These are phyloP conservation scores for Bremia lactucae DNA, from an alignment of 352 stramenopile species.

Conservation along the genomic window DNA sequence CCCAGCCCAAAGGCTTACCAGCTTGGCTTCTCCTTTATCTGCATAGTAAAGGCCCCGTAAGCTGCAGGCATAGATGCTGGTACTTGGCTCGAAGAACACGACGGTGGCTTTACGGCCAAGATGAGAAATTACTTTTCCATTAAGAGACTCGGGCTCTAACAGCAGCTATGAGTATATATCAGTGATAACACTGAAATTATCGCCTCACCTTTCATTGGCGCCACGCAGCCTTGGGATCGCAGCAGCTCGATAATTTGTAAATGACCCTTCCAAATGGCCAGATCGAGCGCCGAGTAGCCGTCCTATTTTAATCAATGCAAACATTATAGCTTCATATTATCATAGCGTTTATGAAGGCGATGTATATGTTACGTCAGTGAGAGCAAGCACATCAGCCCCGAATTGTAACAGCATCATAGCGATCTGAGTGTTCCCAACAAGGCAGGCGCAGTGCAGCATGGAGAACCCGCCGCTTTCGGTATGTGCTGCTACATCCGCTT, in stretches of 20 bases:
- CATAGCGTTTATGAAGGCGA: not conserved
- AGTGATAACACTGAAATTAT: not conserved
- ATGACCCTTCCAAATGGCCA: slow-evolving; percentile 75
- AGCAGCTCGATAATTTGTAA: slow-evolving; percentile 77
- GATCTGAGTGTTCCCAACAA: slow-evolving; percentile 76
- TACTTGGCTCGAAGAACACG: slow-evolving; percentile 74
- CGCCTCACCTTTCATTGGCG: slow-evolving; percentile 63
- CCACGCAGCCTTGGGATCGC: slow-evolving; percentile 66
- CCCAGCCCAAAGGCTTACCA: slow-evolving; percentile 75
- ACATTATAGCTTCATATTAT: not conserved
- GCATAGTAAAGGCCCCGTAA: slow-evolving; percentile 73
- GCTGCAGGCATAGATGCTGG: slow-evolving; percentile 60
- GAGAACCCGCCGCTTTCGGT: slow-evolving; percentile 74
- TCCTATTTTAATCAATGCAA: slow-evolving; percentile 25
- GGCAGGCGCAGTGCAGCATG: slow-evolving; percentile 68
- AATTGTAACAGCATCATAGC: slow-evolving; percentile 83
- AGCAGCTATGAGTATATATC: not conserved
- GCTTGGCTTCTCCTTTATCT: slow-evolving; percentile 56
- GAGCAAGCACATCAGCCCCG: slow-evolving; percentile 56
- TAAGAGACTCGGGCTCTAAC: slow-evolving; percentile 66
- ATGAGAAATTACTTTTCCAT: slow-evolving; percentile 62
- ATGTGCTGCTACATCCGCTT: slow-evolving; percentile 63
- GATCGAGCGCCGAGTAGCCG: slow-evolving; percentile 68
- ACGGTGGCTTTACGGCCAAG: slow-evolving; percentile 61
- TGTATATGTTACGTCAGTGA: slow-evolving; percentile 44